A percentile compares a stretch with the other conserved stretches of the same genome.
Evolutionary conservation across 1,139 yeast genomes (phyloP).

Genomic region (Pichia sp.): DNA sequence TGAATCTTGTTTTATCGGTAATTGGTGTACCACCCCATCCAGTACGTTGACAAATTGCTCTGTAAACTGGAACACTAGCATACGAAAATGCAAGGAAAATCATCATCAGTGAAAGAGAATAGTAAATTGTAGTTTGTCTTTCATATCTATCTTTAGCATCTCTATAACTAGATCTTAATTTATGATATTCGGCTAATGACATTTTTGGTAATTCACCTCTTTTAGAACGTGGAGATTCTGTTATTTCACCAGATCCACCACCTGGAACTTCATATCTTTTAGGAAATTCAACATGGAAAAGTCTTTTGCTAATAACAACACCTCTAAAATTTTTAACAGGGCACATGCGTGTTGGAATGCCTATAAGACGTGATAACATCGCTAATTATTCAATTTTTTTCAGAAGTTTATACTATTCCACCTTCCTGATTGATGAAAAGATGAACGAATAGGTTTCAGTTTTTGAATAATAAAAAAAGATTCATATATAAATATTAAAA

Average conservation of each 20-base stretch:
- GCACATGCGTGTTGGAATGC: too few species aligned
- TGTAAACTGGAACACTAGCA: conserved; percentile 87
- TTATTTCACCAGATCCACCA: conserved; percentile 5
- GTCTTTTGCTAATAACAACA: neutral
- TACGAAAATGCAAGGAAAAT: conserved; percentile 76
- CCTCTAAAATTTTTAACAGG: too few species aligned
- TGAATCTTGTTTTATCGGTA: conserved; percentile 72
- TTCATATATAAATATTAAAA: too few species aligned
- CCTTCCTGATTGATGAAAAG: too few species aligned
- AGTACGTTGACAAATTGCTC: conserved; percentile 89
- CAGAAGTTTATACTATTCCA: too few species aligned
- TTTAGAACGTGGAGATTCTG: conserved; percentile 14
- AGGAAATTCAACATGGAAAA: neutral
- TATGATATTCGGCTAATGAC: conserved; percentile 27
- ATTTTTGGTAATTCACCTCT: conserved; percentile 23
- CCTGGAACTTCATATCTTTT: conserved; percentile 14
- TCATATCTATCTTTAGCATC: conserved; percentile 30
- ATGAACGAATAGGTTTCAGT: too few species aligned
- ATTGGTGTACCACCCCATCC: conserved; percentile 97
- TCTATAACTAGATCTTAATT: conserved; percentile 30
- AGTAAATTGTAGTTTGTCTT: conserved; percentile 56
- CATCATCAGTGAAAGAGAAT: conserved; percentile 65
- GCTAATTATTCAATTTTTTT: too few species aligned
- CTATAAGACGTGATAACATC: too few species aligned
- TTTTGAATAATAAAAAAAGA: too few species aligned